Conservation (phyloP, 768 basidiomycete species). For the Leccinum subtestaceum region DNA sequence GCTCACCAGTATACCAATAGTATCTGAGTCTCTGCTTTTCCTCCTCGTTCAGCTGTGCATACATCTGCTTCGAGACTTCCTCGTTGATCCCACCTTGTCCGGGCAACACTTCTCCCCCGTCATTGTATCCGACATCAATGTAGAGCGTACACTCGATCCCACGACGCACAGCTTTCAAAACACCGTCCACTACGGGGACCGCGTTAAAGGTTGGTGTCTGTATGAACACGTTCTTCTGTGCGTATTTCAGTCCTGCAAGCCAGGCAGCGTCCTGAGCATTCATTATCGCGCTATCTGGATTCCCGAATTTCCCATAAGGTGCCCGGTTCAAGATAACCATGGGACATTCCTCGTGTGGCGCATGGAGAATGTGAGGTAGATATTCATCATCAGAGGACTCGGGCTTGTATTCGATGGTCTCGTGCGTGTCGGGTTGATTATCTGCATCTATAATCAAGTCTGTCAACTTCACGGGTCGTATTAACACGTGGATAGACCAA, state of each 20-base stretch:
- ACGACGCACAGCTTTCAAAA: constrained; percentile 57
- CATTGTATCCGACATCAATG: constrained; percentile 55
- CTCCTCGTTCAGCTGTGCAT: constrained; percentile 43
- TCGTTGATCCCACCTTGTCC: constrained; percentile 74
- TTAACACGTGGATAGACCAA: constrained; percentile 10
- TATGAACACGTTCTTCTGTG: constrained; percentile 62
- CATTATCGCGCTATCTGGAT: constrained; percentile 37
- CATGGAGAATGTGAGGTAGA: constrained; percentile 59
- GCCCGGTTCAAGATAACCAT: constrained; percentile 65
- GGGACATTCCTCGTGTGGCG: constrained; percentile 54
- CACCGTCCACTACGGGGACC: constrained; percentile 53
- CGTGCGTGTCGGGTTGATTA: constrained; percentile 34
- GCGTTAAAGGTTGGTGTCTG: constrained; percentile 76
- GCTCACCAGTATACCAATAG: constrained; percentile 51
- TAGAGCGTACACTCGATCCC: constrained; percentile 61
- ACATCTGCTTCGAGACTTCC: constrained; percentile 60
- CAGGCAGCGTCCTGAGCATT: constrained; percentile 68
- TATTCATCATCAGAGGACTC: constrained; percentile 45
- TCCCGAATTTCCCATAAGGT: constrained; percentile 55
- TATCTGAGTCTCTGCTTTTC: constrained; percentile 47
- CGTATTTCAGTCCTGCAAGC: constrained; percentile 61
- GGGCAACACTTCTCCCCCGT: constrained; percentile 61
- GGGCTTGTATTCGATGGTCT: constrained; percentile 25
- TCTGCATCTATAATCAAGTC: constrained; percentile 28
- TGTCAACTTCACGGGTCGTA: constrained; percentile 10